Percentiles rank a stretch among this genome's conserved stretches.
Conservation (phyloP, 768 basidiomycete genomes). For the Russula sp. region DNA sequence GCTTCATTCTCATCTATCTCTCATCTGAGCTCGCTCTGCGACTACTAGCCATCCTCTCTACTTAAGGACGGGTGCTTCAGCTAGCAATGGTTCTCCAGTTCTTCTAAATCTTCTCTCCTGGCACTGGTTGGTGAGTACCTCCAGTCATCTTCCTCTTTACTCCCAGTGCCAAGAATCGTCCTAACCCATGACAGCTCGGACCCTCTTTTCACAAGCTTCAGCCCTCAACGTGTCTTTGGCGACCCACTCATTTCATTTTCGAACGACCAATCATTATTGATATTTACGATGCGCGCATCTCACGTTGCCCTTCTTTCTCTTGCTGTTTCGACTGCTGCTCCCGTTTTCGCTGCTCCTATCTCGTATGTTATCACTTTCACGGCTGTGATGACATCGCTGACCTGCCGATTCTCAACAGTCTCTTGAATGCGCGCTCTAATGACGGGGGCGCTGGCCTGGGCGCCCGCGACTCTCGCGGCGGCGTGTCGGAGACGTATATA, state of each 20-base stretch:
- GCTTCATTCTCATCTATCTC: background rate
- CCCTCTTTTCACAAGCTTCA: background rate
- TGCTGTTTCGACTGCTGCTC: background rate
- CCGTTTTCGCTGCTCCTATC: slow-evolving; percentile 7
- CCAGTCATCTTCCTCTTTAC: background rate
- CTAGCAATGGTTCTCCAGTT: background rate
- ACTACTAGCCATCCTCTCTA: background rate
- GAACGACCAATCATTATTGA: background rate
- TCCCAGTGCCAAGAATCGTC: background rate
- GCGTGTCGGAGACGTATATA: background rate
- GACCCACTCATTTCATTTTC: background rate
- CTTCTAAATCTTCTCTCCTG: background rate
- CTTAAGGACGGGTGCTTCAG: background rate
- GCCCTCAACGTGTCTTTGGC: background rate
- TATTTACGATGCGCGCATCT: slow-evolving; percentile 9
- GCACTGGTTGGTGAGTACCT: slow-evolving; percentile 19
- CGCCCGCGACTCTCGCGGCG: background rate
- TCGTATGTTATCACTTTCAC: background rate
- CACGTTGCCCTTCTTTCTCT: background rate
- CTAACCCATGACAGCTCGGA: background rate
- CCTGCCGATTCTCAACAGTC: background rate
- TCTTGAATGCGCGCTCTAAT: background rate
- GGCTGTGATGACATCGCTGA: background rate
- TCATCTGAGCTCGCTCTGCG: background rate
- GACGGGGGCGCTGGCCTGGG: background rate